A percentile compares a stretch with the other conserved stretches of the same genome.
Conservation (phyloP, 345 rosid species). For the Capsella bursapastoris region DNA sequence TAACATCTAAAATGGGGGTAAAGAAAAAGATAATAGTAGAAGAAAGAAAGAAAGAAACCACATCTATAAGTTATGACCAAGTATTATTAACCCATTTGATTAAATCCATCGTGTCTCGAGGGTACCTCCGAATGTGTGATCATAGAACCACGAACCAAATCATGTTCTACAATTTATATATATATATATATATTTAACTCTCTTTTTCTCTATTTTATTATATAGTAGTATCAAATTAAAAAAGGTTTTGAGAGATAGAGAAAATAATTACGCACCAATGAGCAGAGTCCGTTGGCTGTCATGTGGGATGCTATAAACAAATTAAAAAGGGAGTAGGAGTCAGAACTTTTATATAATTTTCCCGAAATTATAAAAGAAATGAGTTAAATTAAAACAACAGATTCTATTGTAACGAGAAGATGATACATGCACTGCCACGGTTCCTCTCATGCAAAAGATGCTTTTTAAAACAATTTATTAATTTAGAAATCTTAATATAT, state of each 20-base stretch:
- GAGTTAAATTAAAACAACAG: constrained; percentile 38
- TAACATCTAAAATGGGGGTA: background rate
- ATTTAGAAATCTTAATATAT: constrained; percentile 20
- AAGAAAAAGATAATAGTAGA: background rate
- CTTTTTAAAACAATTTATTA: constrained; percentile 23
- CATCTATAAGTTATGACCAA: constrained; percentile 35
- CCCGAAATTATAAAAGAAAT: background rate
- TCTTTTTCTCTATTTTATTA: background rate
- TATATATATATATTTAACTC: constrained; percentile 8
- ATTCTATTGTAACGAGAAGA: constrained; percentile 46
- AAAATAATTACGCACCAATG: constrained; percentile 37
- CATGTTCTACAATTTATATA: constrained; percentile 29
- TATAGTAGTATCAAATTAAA: constrained; percentile 9
- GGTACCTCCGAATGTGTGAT: constrained; percentile 44
- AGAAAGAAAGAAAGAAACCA: constrained; percentile 31
- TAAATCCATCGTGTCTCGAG: constrained; percentile 36
- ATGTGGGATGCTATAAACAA: constrained; percentile 40
- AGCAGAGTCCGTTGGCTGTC: constrained; percentile 44
- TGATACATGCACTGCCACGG: constrained; percentile 46
- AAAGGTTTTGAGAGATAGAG: constrained; percentile 28
- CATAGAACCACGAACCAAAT: constrained; percentile 47
- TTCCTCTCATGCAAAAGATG: constrained; percentile 48
- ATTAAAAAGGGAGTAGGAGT: constrained; percentile 32
- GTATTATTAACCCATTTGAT: constrained; percentile 26
- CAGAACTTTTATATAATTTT: background rate